Percentiles rank a stretch among this genome's conserved stretches.
These are phyloP conservation scores for Solanum raphanifolium DNA, from an alignment of 257 asterid genomes.

Conservation along the genomic window DNA sequence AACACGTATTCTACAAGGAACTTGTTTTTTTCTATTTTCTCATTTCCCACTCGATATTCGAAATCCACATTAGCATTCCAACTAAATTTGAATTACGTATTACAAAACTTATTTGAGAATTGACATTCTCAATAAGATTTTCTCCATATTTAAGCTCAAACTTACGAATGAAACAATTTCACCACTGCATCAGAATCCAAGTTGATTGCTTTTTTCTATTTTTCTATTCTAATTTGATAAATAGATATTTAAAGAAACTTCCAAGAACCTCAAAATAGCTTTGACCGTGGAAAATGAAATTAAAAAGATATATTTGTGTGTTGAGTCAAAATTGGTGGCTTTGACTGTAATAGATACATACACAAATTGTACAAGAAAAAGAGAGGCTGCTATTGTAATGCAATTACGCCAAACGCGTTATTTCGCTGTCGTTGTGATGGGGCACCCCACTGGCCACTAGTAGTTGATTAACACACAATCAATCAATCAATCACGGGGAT, in stretches of 20 bases:
- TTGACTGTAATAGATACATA: conserved; percentile 15
- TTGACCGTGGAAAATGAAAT: conserved; percentile 15
- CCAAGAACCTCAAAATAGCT: neutral
- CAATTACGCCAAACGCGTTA: conserved; percentile 11
- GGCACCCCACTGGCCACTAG: neutral
- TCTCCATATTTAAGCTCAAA: fast-evolving
- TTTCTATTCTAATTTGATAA: neutral
- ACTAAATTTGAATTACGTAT: too few relatives aligned
- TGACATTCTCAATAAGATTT: fast-evolving
- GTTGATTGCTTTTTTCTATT: neutral
- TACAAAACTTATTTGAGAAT: fast-evolving
- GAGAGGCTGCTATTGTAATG: neutral
- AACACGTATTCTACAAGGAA: conserved; percentile 5
- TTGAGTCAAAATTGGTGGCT: conserved; percentile 24
- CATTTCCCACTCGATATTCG: fast-evolving
- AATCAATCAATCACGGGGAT: neutral
- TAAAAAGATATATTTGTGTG: neutral
- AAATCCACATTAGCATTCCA: fast-evolving
- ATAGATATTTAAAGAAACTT: neutral
- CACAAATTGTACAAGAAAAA: neutral
- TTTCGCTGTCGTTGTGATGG: conserved; percentile 1
- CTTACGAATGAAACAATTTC: too few relatives aligned
- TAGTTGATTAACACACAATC: neutral
- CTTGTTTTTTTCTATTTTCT: neutral
- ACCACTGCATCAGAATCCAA: too few relatives aligned